phyloP scores from a whole-genome alignment of 805 yeast species.

The Lipomyces anomalus region DNA sequence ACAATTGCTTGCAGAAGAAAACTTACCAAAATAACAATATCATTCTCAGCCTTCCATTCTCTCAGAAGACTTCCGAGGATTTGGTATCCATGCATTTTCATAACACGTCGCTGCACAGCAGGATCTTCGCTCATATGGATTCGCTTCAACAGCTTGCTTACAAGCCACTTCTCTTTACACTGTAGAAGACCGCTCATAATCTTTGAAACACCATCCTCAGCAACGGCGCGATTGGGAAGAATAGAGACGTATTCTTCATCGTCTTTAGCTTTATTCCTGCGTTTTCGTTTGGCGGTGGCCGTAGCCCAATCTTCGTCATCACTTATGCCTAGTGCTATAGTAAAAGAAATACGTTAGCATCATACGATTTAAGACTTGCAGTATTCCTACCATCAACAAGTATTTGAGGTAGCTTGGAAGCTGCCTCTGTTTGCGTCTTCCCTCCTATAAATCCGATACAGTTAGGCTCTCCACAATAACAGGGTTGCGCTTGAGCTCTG shows the following conservation, averaged over 20 bases:
- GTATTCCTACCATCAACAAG: too few relatives aligned
- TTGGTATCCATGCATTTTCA: constrained; percentile 81
- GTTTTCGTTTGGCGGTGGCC: constrained; percentile 52
- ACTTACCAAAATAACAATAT: constrained; percentile 43
- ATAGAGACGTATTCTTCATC: constrained; percentile 55
- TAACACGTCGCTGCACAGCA: constrained; percentile 51
- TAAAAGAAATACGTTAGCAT: too few relatives aligned
- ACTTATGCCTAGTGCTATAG: constrained; percentile 76
- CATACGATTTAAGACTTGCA: too few relatives aligned
- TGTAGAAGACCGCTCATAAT: constrained; percentile 80
- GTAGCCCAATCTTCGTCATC: constrained; percentile 53
- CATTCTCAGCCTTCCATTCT: constrained; percentile 38
- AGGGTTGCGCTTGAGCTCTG: constrained; percentile 85
- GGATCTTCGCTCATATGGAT: constrained; percentile 48
- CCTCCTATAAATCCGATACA: constrained; percentile 95
- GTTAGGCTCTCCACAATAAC: constrained; percentile 89
- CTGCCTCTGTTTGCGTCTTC: constrained; percentile 91
- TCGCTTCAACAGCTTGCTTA: constrained; percentile 62
- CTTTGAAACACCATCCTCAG: constrained; percentile 59
- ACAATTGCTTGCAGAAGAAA: too few relatives aligned
- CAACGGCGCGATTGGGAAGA: constrained; percentile 48
- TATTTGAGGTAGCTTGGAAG: constrained; percentile 73
- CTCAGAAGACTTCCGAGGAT: constrained; percentile 59
- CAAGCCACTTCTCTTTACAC: constrained; percentile 60
- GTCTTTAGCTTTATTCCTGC: constrained; percentile 44